A percentile compares a stretch with the other conserved stretches of the same genome.
These are phyloP conservation scores for Colletotrichum shisoi DNA, from an alignment of 2,329 filamentous ascomycete genomes.

Conservation along the genomic window DNA sequence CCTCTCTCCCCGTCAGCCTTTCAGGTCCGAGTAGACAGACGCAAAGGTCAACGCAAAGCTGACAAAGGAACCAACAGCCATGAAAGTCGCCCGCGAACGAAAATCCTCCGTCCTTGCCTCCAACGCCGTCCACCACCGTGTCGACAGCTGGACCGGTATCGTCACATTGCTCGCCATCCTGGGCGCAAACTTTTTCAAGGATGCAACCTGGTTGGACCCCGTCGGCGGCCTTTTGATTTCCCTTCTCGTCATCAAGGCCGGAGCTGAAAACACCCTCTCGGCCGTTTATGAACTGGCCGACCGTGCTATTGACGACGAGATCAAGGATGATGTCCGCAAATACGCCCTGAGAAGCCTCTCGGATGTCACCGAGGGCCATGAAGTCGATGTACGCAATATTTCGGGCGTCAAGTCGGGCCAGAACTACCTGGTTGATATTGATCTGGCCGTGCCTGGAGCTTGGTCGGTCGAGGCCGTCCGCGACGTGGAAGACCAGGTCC, in stretches of 20 bases:
- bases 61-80: conserved; percentile 62
- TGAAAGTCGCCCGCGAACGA: conserved; percentile 93
- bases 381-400: conserved; percentile 77
- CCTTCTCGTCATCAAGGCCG: conserved; percentile 89
- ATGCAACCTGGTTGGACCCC: conserved; percentile 92
- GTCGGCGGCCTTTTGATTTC: conserved; percentile 93
- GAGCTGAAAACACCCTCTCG: conserved; percentile 82
- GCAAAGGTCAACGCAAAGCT: conserved; percentile 7
- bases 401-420: conserved; percentile 95
- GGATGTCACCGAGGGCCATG: conserved; percentile 60
- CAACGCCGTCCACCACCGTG: conserved; percentile 94
- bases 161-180: conserved; percentile 90
- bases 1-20: neutral
- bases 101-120: conserved; percentile 96
- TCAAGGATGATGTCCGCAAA: conserved; percentile 74
- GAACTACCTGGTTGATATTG: conserved; percentile 92
- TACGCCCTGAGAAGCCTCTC: conserved; percentile 68
- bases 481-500: conserved; percentile 75
- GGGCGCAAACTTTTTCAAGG: conserved; percentile 83
- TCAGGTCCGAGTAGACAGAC: neutral
- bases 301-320: conserved; percentile 83
- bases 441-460: conserved; percentile 77
- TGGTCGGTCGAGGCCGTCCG: conserved; percentile 79
- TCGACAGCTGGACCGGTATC: conserved; percentile 94
- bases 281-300: conserved; percentile 92